Percentiles rank a stretch among this genome's conserved stretches.
Conservation (phyloP, 257 asterid species). For the Penstemon barbatus region DNA sequence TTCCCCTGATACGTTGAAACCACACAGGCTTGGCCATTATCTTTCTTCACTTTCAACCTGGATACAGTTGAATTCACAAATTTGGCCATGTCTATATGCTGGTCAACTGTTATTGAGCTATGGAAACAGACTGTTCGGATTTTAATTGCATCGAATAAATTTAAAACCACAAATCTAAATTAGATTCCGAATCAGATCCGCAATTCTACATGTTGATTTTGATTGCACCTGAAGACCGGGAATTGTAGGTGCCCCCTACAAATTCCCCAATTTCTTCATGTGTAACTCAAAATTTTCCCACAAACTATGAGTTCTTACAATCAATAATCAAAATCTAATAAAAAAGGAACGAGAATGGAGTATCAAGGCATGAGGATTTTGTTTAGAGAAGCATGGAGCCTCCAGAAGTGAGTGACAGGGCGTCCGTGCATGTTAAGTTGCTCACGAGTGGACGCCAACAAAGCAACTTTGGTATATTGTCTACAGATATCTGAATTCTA, state of each 20-base stretch:
- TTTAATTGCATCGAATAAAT: slow-evolving; percentile 29
- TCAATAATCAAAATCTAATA: slow-evolving; percentile 6
- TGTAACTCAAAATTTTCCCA: slow-evolving; percentile 7
- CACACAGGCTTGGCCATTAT: slow-evolving; percentile 16
- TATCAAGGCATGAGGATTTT: too few relatives aligned
- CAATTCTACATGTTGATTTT: slow-evolving; percentile 15
- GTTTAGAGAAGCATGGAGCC: too few relatives aligned
- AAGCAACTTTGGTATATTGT: too few relatives aligned
- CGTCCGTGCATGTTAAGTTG: too few relatives aligned
- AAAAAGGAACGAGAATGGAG: too few relatives aligned
- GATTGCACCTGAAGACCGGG: slow-evolving; percentile 38
- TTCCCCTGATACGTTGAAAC: too few relatives aligned
- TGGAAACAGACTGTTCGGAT: slow-evolving; percentile 81
- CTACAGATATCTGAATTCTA: too few relatives aligned
- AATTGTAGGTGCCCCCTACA: slow-evolving; percentile 30
- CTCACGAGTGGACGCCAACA: too few relatives aligned
- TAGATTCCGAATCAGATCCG: slow-evolving; percentile 36
- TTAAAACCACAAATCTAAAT: slow-evolving; percentile 30
- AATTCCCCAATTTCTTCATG: slow-evolving; percentile 20
- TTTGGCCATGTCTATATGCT: slow-evolving; percentile 63
- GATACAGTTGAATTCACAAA: slow-evolving; percentile 54
- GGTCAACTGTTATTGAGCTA: slow-evolving; percentile 63
- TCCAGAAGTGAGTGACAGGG: too few relatives aligned
- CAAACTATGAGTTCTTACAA: neutral
- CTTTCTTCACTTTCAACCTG: slow-evolving; percentile 57